Base-by-base conservation (phyloP, 169 alveolate genomes). In the Eimeria necatrix region DNA sequence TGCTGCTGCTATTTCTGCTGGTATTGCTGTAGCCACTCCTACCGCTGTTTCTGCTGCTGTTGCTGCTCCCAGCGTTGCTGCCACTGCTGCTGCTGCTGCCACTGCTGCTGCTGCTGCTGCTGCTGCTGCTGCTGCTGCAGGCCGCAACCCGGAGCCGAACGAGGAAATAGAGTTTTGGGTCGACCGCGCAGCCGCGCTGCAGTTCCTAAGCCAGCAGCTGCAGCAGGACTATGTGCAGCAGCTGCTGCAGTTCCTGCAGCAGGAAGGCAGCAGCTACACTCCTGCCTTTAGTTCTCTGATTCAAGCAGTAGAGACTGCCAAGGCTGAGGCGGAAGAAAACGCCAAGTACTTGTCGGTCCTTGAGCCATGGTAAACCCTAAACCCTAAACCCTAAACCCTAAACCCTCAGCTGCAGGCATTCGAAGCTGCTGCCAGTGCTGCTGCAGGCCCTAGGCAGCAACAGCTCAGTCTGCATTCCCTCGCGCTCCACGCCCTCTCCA, bases 81-180 rank as follows among this genome's bases (percentile, higher is more conserved):
- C 49, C 9, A 49, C 80, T 22, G 49, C 74, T 68, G 78, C 78
- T 8, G 49, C 48, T 9, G 48, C 48, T 22, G 49, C 78, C 26
- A 48, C 48, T 5, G 80, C 80, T 22, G 49, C 76, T 18, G 32
- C 76, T 64, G 76, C 76, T 4, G 6, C 24, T 64, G 76, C 80
- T 70, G 80, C 51, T 48, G 85, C 85, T 74, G 61, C 41, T 74
- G 59, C 14, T 59, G 60, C 90, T 10, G 20, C 90, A 91, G 95
- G 94, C 18, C 56, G 70, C 26, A 81, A 98, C 91, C 99, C 99
- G 51, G 98, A 98, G 49, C 99, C 99, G 20, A 95, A 96, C 20
- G 98, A 98, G 24, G 99, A 98, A 96, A 95, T 98, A 52, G 97
- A 97, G 12, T 98, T 98, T 96, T 98, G 99, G 99, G 96, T 95